phyloP scores from a whole-genome alignment of 73 alveolate species.

The Symbiodinium pilosum region DNA sequence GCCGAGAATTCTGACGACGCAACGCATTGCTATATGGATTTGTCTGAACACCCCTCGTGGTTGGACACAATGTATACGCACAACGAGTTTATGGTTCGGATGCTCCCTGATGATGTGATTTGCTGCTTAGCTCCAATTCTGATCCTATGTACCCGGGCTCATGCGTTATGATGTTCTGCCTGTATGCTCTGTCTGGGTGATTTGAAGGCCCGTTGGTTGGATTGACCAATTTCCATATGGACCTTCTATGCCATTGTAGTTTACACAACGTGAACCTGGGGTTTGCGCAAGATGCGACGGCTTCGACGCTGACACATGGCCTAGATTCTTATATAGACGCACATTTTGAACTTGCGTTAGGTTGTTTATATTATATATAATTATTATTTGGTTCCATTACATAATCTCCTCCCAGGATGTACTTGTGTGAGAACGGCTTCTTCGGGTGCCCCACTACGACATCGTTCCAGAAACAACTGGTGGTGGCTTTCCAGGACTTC shows the following conservation, averaged over 20 bases:
- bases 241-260: neutral
- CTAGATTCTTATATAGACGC: neutral
- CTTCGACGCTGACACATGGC: neutral
- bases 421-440: neutral
- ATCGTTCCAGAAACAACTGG: neutral
- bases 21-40: neutral
- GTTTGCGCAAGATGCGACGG: no score
- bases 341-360: neutral
- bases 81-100: neutral
- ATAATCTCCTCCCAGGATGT: neutral
- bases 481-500: neutral
- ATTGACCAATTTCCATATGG: neutral
- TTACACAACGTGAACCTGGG: no score
- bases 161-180: neutral
- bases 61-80: neutral
- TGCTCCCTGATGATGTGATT: neutral
- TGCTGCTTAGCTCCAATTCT: no score
- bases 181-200: no score
- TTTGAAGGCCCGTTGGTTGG: neutral
- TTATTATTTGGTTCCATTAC: neutral
- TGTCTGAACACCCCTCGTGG: conserved; percentile 20
- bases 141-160: neutral
- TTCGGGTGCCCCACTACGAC: neutral
- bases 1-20: neutral
- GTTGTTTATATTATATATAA: no score